Evolutionary conservation across 352 stramenopile species (phyloP).

Genomic region (Plasmopara muralis): DNA sequence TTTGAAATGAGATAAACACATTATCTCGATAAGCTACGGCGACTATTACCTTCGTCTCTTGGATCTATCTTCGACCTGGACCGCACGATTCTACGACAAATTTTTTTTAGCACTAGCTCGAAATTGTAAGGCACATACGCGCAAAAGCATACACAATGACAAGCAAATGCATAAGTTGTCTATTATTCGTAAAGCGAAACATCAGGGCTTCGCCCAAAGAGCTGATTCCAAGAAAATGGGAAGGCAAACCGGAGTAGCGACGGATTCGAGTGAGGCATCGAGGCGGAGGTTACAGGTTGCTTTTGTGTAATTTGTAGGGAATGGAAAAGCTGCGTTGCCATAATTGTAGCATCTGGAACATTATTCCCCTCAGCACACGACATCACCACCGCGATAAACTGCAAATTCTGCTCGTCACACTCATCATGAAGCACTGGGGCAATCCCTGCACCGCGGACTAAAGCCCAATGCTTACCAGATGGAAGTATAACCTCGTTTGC

Average conservation of each 20-base stretch:
- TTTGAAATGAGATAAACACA: too few species aligned
- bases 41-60: too few species aligned
- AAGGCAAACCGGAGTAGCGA: conserved; percentile 36
- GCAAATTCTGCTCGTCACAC: conserved; percentile 28
- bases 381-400: conserved; percentile 58
- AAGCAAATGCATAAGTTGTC: conserved; percentile 1
- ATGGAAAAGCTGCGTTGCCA: conserved; percentile 43
- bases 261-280: conserved; percentile 4
- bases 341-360: conserved; percentile 53
- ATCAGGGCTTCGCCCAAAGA: conserved; percentile 53
- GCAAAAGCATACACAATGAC: too few species aligned
- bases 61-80: too few species aligned
- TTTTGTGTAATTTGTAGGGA: conserved; percentile 30
- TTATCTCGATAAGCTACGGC: too few species aligned
- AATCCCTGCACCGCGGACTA: conserved; percentile 52
- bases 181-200: conserved; percentile 51
- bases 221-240: conserved; percentile 56
- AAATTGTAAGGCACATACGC: too few species aligned
- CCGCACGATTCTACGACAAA: too few species aligned
- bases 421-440: conserved; percentile 41
- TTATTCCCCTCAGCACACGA: conserved; percentile 76
- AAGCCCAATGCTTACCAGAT: conserved; percentile 28
- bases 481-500: conserved; percentile 6
- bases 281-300: conserved; percentile 11
- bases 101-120: too few species aligned